Evolutionary conservation across 768 basidiomycete genomes (phyloP), one percentile per base, ranked within the genome.

Genomic region (Russula virescens): DNA sequence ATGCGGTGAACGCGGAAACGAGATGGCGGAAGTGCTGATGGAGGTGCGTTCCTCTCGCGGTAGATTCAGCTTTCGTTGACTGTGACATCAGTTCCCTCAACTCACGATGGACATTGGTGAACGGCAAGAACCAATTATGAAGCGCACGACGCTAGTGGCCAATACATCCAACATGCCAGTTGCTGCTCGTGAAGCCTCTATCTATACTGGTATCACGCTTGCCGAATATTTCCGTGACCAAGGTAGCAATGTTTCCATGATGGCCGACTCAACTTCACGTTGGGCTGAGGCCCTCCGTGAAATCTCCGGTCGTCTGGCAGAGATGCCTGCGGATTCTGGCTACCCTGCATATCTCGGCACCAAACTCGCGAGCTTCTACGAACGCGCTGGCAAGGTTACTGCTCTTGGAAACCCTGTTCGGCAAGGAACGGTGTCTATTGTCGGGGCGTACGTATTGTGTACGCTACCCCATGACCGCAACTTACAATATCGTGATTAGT

Each of bases 131-230:
- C 97, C 97, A 38, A 98, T 99, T 81, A 99, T 99, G 97, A 99
- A 99, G 77, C 95, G 97, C 63, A 99, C 97, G 0, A 93, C 95
- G 16, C 85, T 99, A 25, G 95, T 99, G 64, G 97, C 97, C 68
- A 99, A 99, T 74, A 99, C 97, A 3, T 99, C 97, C 53, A 98
- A 98, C 79, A 99, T 99, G 97, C 97, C 97, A 68, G 97, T 99
- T 69, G 97, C 97, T 48, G 97, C 97, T 48, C 92, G 97, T 68
- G 97, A 99, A 76, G 97, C 97, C 5, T 98, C 96, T 21, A 98
- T 99, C 73, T 99, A 99, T 77, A 99, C 97, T 57, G 97, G 97
- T 69, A 98, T 98, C 76, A 98, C 97, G 1, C 85, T 98, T 23
- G 94, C 97, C 26, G 97, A 99, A 72, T 98, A 98, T 78, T 98